Evolutionary conservation across 2,329 filamentous ascomycete species (phyloP), one percentile per base, ranked within the genome.

Genomic region (Aspergillus hortae): DNA sequence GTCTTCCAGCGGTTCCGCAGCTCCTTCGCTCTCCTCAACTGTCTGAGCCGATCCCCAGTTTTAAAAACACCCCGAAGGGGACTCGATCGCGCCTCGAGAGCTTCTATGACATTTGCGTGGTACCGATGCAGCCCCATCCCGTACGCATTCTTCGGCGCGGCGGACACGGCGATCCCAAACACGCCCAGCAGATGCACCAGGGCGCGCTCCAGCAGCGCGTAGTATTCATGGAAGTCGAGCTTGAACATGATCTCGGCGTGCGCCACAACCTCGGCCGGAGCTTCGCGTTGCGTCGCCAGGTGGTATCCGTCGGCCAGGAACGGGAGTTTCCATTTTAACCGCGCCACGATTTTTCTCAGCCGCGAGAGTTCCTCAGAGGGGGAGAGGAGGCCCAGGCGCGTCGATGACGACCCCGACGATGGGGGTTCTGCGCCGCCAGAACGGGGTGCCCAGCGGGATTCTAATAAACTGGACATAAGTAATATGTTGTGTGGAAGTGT

Each of bases 141-240:
- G 17, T n/a, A 2, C 12, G 15, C 1, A 6, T 33, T 43, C 41
- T 14, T 35, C 35, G 55, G 48, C 49, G 50, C 32, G 25, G 6
- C 67, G 0, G 74, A 68, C 0, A 89, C 74, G 0, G 67, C 64
- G 4, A 88, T 76, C 6, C 80, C 83, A 53, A 85, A 87, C 0
- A 88, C 79, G 0, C 77, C 78, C n/a, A 88, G 78, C 1, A 88
- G 72, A 44, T 86, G 80, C 1, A 88, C 84, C 6, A 90, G 75
- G 0, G 85, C 86, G 27, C 87, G 82, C 70, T 90, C 87, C 6
- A 90, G 79, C 33, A 88, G 78, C 47, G 83, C 82, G 71, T 90
- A 90, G 67, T 86, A 90, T 63, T 90, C 87, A 69, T 88, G 85
- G 56, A 90, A 90, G 63, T 90, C 87, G 6, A 90, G 78, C 67